Evolutionary conservation across 2,329 filamentous ascomycete species (phyloP).

Genomic region (Fonsecaea pedrosoi): DNA sequence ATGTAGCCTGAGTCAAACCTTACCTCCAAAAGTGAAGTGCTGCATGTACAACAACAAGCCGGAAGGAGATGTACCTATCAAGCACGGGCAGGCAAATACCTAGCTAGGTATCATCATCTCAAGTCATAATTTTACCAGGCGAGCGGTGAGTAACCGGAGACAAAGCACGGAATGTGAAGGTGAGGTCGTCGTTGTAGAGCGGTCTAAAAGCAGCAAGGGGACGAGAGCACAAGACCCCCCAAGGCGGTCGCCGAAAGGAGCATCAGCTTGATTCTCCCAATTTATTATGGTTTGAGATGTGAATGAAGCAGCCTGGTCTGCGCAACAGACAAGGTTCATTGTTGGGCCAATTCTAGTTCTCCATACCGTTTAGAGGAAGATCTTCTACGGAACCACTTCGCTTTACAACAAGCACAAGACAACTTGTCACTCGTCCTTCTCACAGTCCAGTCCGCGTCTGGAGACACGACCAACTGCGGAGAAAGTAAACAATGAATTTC

Average conservation of each 20-base stretch:
- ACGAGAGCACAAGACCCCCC: neutral
- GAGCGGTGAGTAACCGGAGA: neutral
- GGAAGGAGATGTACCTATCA: no score
- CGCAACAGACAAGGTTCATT: neutral
- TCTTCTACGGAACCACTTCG: neutral
- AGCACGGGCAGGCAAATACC: no score
- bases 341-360: neutral
- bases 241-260: neutral
- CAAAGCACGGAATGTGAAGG: neutral
- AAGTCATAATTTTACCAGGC: no score
- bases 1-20: no score
- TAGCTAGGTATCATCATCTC: no score
- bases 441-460: neutral
- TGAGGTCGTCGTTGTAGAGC: neutral
- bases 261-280: neutral
- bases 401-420: neutral
- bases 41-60: no score
- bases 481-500: conserved; percentile 74
- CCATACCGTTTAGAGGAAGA: neutral
- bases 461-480: conserved; percentile 1
- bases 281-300: neutral
- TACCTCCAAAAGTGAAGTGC: no score
- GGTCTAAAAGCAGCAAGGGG: conserved; percentile 2
- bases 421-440: neutral
- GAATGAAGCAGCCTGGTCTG: neutral